Evolutionary conservation across 306 rosid species (phyloP).

Genomic region (Arachis stenosperma): DNA sequence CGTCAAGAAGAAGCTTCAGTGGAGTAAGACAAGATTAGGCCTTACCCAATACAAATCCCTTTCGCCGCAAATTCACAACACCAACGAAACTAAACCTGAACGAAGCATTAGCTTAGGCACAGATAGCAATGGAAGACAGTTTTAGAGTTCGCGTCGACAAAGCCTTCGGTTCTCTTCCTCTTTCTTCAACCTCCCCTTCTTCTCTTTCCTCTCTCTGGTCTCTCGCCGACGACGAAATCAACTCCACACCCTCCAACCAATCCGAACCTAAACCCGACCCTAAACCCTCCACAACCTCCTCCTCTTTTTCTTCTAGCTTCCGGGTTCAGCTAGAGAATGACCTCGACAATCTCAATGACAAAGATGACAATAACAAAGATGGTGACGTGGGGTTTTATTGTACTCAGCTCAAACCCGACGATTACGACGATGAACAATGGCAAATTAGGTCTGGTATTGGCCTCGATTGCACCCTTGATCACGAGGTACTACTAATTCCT

Average conservation of each 20-base stretch:
- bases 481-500: slow-evolving; percentile 54
- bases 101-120: neutral
- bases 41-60: neutral
- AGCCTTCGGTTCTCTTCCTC: slow-evolving; percentile 50
- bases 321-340: slow-evolving; percentile 49
- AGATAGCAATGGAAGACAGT: slow-evolving; percentile 40
- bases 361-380: slow-evolving; percentile 45
- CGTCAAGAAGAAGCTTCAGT: no score
- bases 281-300: slow-evolving; percentile 1
- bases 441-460: slow-evolving; percentile 77
- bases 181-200: slow-evolving; percentile 28
- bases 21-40: neutral
- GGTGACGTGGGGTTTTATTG: slow-evolving; percentile 33
- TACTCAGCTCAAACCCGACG: slow-evolving; percentile 54
- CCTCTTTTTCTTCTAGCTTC: slow-evolving; percentile 28
- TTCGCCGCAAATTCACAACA: neutral
- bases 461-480: slow-evolving; percentile 80
- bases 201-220: slow-evolving; percentile 68
- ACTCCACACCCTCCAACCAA: slow-evolving; percentile 42
- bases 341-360: slow-evolving; percentile 58
- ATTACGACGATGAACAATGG: slow-evolving; percentile 83
- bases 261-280: slow-evolving; percentile 44
- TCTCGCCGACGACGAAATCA: slow-evolving; percentile 77
- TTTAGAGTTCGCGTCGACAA: slow-evolving; percentile 40
- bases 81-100: neutral